Evolutionary conservation across 31 red algal species (phyloP).

Genomic region (Asparagopsis taxiformis): DNA sequence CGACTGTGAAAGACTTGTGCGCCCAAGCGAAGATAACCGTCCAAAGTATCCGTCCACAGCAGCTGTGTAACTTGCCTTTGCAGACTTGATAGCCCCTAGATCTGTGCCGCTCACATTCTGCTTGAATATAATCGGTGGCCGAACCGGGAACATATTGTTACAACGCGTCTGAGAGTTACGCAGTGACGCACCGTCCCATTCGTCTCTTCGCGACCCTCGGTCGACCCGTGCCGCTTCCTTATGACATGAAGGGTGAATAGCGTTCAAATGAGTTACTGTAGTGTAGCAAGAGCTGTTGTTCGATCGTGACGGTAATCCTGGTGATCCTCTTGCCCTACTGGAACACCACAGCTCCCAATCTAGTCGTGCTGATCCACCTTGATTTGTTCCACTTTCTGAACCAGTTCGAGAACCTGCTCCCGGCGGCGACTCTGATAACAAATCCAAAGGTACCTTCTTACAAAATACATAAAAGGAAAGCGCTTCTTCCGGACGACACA

Average conservation of each 20-base stretch:
- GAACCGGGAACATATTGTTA: slow-evolving; percentile 78
- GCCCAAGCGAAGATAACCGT: slow-evolving; percentile 53
- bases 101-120: neutral
- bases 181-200: slow-evolving; percentile 79
- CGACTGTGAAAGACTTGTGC: slow-evolving; percentile 40
- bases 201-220: slow-evolving; percentile 51
- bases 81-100: slow-evolving; percentile 10
- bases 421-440: slow-evolving; percentile 5
- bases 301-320: slow-evolving; percentile 3
- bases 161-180: slow-evolving; percentile 69
- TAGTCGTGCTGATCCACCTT: neutral
- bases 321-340: neutral
- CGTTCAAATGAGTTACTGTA: slow-evolving; percentile 73
- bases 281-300: slow-evolving; percentile 32
- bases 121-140: slow-evolving; percentile 31
- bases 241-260: slow-evolving; percentile 72
- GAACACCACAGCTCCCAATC: neutral
- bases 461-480: slow-evolving; percentile 76
- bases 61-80: slow-evolving; percentile 34
- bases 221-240: slow-evolving; percentile 63
- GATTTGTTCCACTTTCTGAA: slow-evolving; percentile 5
- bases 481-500: slow-evolving; percentile 73
- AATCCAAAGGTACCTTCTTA: slow-evolving; percentile 68
- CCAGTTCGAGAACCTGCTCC: neutral
- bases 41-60: slow-evolving; percentile 56